Evolutionary conservation across 495 filamentous ascomycete species (phyloP).

Genomic region (Neurospora sp.): DNA sequence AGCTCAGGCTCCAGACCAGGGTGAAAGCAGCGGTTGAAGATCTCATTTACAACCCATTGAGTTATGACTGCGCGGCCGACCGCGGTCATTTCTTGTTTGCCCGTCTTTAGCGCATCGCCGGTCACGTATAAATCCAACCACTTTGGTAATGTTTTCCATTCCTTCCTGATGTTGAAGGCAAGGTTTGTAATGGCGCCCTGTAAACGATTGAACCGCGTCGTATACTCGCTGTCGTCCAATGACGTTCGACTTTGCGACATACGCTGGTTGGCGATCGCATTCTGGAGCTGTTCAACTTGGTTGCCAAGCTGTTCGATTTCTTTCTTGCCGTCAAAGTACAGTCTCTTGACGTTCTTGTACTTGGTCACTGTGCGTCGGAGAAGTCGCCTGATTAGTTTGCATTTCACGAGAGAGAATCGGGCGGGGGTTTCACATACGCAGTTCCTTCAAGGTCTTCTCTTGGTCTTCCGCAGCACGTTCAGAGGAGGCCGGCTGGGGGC

Average conservation of each 20-base stretch:
- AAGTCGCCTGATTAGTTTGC: constrained; percentile 4
- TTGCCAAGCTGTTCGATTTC: constrained; percentile 79
- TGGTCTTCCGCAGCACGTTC: constrained; percentile 43
- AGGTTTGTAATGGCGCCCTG: constrained; percentile 93
- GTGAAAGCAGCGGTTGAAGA: constrained; percentile 87
- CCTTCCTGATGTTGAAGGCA: constrained; percentile 87
- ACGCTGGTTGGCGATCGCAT: constrained; percentile 89
- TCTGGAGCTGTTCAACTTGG: constrained; percentile 91
- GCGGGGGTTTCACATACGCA: constrained; percentile 42
- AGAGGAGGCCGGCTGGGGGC: constrained; percentile 45
- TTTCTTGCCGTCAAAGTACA: constrained; percentile 91
- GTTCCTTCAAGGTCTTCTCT: constrained; percentile 50
- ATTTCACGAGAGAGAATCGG: background rate
- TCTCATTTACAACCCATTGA: constrained; percentile 82
- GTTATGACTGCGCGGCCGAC: constrained; percentile 86
- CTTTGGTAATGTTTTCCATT: constrained; percentile 69
- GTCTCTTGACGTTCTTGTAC: constrained; percentile 94
- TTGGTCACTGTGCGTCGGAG: constrained; percentile 57
- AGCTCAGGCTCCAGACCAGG: constrained; percentile 68
- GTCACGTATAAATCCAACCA: constrained; percentile 77
- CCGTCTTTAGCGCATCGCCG: constrained; percentile 65
- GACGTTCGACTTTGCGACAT: constrained; percentile 91
- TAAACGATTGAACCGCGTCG: constrained; percentile 78
- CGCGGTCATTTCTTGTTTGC: constrained; percentile 94
- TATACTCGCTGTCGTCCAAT: constrained; percentile 92